Evolutionary conservation across 768 basidiomycete species (phyloP).

Genomic region (Sarcomyxa edulis): DNA sequence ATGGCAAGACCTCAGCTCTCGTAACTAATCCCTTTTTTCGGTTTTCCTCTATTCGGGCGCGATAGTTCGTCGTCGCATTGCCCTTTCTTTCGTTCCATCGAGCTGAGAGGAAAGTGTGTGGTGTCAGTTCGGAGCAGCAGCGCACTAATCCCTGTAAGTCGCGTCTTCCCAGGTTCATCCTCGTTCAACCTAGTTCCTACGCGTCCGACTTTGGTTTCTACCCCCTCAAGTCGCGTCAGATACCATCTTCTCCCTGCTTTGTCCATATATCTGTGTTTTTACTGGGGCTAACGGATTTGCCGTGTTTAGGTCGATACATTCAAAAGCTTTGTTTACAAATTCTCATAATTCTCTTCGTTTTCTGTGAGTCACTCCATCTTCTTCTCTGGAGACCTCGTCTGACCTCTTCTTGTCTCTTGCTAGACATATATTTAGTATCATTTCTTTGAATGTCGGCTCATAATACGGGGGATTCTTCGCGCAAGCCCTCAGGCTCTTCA

Average conservation of each 20-base stretch:
- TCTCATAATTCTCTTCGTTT: too few species aligned
- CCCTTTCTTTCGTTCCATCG: slow-evolving; percentile 1
- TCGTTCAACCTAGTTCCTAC: too few species aligned
- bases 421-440: slow-evolving; percentile 16
- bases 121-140: not conserved
- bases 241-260: too few species aligned
- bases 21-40: not conserved
- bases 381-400: too few species aligned
- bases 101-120: not conserved
- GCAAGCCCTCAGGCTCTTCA: slow-evolving; percentile 70
- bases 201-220: too few species aligned
- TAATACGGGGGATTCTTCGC: slow-evolving; percentile 43
- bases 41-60: not conserved
- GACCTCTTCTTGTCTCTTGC: not conserved
- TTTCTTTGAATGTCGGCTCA: slow-evolving; percentile 22
- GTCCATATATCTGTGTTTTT: too few species aligned
- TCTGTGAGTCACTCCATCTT: too few species aligned
- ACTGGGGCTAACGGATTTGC: too few species aligned
- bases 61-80: slow-evolving; percentile 2
- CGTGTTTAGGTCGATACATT: too few species aligned
- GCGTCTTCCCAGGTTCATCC: too few species aligned
- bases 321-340: too few species aligned
- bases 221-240: too few species aligned
- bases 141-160: slow-evolving; percentile 15
- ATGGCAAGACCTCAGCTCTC: not conserved